A percentile compares a stretch with the other conserved stretches of the same genome.
These are phyloP conservation scores for Parastagonospora avenae DNA, from an alignment of 2,329 filamentous ascomycete genomes.

Conservation along the genomic window DNA sequence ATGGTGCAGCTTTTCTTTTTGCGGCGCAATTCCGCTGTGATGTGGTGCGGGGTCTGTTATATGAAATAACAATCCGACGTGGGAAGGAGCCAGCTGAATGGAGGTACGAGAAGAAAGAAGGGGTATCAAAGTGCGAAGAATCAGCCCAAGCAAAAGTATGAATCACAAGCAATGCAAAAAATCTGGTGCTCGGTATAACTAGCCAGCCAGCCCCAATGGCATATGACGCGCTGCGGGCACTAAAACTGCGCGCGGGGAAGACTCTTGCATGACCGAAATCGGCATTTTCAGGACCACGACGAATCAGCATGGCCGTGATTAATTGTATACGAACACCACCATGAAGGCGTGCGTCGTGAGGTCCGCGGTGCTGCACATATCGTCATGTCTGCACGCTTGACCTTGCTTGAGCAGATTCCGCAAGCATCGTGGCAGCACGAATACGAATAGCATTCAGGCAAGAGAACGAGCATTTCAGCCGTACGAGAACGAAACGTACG, in stretches of 20 bases:
- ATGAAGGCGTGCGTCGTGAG: neutral
- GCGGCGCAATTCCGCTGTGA: conserved; percentile 1
- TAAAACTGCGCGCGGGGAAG: too few relatives aligned
- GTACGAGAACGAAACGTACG: neutral
- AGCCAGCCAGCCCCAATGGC: conserved; percentile 8
- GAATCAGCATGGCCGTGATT: neutral
- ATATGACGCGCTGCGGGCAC: conserved; percentile 18
- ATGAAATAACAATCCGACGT: neutral
- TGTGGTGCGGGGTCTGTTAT: neutral
- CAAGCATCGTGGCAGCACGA: neutral
- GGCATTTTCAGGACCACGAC: neutral
- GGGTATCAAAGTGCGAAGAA: conserved; percentile 1
- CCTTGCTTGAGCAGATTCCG: neutral
- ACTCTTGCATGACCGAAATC: neutral
- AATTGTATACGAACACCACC: conserved; percentile 2
- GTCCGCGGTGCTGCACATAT: neutral
- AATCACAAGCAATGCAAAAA: conserved; percentile 20
- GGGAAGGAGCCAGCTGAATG: neutral
- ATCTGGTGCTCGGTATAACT: conserved; percentile 16
- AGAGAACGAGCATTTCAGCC: neutral
- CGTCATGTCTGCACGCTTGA: neutral
- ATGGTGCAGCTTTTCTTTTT: conserved; percentile 19
- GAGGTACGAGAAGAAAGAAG: neutral
- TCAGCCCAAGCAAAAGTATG: conserved; percentile 7
- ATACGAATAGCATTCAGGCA: conserved; percentile 4